Conservation (phyloP, 108 stramenopile species). For the Schizochytrium sp. region DNA sequence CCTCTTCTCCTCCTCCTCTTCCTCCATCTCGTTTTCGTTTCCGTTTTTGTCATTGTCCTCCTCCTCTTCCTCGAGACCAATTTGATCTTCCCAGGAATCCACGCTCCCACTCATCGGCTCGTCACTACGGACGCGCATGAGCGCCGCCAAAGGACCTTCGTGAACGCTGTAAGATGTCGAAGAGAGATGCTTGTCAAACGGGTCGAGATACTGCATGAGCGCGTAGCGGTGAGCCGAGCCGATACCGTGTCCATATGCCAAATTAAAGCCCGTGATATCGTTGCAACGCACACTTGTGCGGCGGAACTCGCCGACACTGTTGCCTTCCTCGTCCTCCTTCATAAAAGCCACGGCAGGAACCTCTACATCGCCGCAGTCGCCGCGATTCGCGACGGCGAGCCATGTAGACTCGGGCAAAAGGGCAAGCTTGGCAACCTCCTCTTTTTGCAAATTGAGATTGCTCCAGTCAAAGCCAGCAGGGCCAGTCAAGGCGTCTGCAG, state of each 20-base stretch:
- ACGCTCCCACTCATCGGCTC: neutral
- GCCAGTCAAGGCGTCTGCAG: neutral
- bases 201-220: neutral
- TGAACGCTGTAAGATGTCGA: neutral
- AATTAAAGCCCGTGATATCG: neutral
- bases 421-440: neutral
- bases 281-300: neutral
- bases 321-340: neutral
- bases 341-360: neutral
- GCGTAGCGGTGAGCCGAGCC: slow-evolving; percentile 9
- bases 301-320: neutral
- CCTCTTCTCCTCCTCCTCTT: no score
- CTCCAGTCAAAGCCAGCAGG: neutral
- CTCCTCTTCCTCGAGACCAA: no score
- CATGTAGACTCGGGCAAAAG: neutral
- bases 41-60: no score
- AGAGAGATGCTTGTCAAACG: neutral
- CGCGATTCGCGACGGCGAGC: neutral
- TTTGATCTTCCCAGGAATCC: neutral
- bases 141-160: neutral
- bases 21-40: no score
- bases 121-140: neutral
- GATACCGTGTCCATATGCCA: neutral
- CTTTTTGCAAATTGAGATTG: neutral
- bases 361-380: neutral